Evolutionary conservation across 1,284 basidiomycete genomes (phyloP), one percentile per base, ranked within the genome.

Genomic region (Pterulicium gracile): DNA sequence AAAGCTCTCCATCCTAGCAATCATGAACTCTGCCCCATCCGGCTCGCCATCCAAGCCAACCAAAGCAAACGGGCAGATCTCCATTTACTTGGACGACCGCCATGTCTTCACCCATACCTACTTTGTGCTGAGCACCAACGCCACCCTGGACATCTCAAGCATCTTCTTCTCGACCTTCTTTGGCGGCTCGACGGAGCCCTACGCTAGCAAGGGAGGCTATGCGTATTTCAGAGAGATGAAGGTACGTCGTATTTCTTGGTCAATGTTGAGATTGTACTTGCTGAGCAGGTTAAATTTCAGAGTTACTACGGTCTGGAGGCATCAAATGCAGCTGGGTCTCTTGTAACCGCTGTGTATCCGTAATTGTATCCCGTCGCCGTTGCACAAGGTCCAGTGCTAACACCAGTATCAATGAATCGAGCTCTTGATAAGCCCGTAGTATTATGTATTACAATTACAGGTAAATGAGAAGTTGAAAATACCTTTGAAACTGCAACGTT

Each of bases 211-310:
- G 5, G 46, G 46, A 17, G 46, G 46, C 17, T 47, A 43, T 47
- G 46, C 46, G 3, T 47, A 47, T 27, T 47, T 47, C 27, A 47
- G 46, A 14, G 42, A 47, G 4, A 47, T 47, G 46, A 47, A 47
- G 23, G 46, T 47, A 13, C 13, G 46, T 32, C 12, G 27, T 7
- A 10, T n/a, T 7, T 32, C n/a, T 7, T n/a, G 27, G n/a, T 10
- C 27, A 10, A 10, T 7, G n/a, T 10, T 10, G 7, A 32, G 10
- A 32, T 7, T 7, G 27, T 7, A 32, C 10, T 32, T 32, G 27
- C 7, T 32, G n/a, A 32, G 27, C n/a, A n/a, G 7, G 27, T 32
- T 32, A 7, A n/a, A n/a, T 32, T 32, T 32, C n/a, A 32, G 27
- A n/a, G 10, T 32, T 32, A 32, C 27, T 32, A 32, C n/a, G 27